Evolutionary conservation across 768 basidiomycete genomes (phyloP).

Genomic region (Hygrophorus pudorinus): DNA sequence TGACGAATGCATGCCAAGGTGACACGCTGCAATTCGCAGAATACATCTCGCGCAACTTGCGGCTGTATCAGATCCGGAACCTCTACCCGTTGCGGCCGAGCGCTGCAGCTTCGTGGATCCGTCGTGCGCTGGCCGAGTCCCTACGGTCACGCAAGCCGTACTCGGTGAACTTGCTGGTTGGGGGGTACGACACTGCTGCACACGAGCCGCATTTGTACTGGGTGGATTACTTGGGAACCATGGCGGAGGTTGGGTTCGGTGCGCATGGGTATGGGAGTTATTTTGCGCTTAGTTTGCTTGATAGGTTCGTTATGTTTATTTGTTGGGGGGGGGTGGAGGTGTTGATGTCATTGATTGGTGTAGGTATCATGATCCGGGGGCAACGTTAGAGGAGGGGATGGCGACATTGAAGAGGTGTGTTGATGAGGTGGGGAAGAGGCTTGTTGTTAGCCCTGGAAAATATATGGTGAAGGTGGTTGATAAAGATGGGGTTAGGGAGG

Average conservation of each 20-base stretch:
- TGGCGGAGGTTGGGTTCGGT: conserved; percentile 81
- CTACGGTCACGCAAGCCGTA: conserved; percentile 84
- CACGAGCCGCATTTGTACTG: conserved; percentile 77
- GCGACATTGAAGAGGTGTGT: conserved; percentile 80
- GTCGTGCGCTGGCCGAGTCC: conserved; percentile 80
- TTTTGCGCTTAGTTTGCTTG: conserved; percentile 86
- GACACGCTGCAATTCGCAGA: conserved; percentile 97
- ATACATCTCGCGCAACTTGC: conserved; percentile 90
- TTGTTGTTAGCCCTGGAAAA: conserved; percentile 68
- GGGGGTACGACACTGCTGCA: conserved; percentile 80
- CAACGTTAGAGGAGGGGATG: conserved; percentile 76
- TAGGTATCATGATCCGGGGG: conserved; percentile 89
- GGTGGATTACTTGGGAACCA: conserved; percentile 93
- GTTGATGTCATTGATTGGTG: background rate
- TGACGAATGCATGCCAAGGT: conserved; percentile 33
- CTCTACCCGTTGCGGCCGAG: conserved; percentile 81
- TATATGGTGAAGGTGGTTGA: conserved; percentile 91
- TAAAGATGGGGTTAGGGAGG: conserved; percentile 78
- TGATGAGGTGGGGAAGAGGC: conserved; percentile 74
- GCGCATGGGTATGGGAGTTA: conserved; percentile 95
- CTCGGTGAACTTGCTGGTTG: conserved; percentile 85
- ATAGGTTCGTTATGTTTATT: conserved; percentile 46
- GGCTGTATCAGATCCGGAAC: conserved; percentile 93
- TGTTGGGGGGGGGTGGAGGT: no score
- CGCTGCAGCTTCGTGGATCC: conserved; percentile 92